These are phyloP conservation scores for Pestalotiopsis sp. DNA, from an alignment of 2,329 filamentous ascomycete genomes.

Conservation along the genomic window DNA sequence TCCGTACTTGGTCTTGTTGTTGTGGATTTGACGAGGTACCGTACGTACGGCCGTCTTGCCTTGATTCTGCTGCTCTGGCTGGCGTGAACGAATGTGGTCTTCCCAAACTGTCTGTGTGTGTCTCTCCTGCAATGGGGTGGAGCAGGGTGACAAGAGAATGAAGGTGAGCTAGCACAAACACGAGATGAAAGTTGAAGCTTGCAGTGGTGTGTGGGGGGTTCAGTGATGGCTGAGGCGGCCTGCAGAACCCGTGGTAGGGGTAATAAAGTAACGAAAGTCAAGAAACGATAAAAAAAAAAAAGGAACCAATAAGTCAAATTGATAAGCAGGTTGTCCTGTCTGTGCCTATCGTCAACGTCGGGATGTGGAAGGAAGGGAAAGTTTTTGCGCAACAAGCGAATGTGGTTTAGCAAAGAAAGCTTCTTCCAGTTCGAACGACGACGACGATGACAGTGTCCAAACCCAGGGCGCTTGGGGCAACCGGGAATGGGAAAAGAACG, in stretches of 20 bases:
- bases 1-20: no score
- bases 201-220: conserved; percentile 7
- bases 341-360: no score
- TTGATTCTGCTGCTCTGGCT: neutral
- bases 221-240: neutral
- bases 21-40: neutral
- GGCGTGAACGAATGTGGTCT: neutral
- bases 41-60: neutral
- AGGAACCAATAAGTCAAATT: neutral
- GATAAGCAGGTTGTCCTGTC: neutral
- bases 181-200: conserved; percentile 7
- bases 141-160: conserved; percentile 1
- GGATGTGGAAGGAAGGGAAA: no score
- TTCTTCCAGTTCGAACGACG: neutral
- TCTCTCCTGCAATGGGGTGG: conserved; percentile 12
- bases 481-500: neutral
- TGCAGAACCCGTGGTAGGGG: neutral
- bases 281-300: neutral
- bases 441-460: neutral
- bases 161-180: conserved; percentile 11
- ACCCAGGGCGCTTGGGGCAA: neutral
- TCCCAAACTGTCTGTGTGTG: neutral
- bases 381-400: neutral
- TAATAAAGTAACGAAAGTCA: neutral
- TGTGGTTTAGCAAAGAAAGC: neutral